A percentile compares a stretch with the other conserved stretches of the same genome.
Conservation (phyloP, 2,329 filamentous ascomycete species). For the Neofusicoccum kwambonambiense region DNA sequence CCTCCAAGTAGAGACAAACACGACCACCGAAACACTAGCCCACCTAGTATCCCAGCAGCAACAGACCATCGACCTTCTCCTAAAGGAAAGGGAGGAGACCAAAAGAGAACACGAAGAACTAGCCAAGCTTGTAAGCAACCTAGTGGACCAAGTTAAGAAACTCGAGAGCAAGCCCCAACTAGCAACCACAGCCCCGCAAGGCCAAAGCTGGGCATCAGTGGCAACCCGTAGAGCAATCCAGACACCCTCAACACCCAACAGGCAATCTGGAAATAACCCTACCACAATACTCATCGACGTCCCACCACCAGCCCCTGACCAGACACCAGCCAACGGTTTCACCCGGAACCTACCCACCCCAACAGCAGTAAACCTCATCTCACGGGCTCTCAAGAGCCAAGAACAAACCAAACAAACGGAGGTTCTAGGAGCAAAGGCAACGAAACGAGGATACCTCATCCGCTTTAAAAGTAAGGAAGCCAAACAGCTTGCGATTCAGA, state of each 20-base stretch:
- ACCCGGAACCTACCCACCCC: not conserved
- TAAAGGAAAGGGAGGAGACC: too few species aligned
- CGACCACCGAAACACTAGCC: too few species aligned
- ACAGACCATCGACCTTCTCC: too few species aligned
- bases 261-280: not conserved
- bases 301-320: not conserved
- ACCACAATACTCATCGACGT: not conserved
- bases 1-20: too few species aligned
- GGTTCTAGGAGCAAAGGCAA: not conserved
- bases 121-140: too few species aligned
- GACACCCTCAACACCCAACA: not conserved
- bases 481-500: not conserved
- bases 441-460: not conserved
- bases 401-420: not conserved
- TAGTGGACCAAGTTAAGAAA: not conserved
- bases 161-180: not conserved
- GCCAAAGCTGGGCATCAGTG: not conserved
- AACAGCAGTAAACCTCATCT: not conserved
- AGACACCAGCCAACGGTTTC: not conserved
- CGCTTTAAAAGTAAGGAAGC: not conserved
- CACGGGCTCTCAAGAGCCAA: not conserved
- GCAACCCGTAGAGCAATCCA: not conserved
- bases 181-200: not conserved
- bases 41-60: too few species aligned
- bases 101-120: too few species aligned